Percentiles rank a stretch among this genome's conserved stretches.
These are phyloP conservation scores for Babesia ovis DNA, from an alignment of 169 alveolate species.

Conservation along the genomic window DNA sequence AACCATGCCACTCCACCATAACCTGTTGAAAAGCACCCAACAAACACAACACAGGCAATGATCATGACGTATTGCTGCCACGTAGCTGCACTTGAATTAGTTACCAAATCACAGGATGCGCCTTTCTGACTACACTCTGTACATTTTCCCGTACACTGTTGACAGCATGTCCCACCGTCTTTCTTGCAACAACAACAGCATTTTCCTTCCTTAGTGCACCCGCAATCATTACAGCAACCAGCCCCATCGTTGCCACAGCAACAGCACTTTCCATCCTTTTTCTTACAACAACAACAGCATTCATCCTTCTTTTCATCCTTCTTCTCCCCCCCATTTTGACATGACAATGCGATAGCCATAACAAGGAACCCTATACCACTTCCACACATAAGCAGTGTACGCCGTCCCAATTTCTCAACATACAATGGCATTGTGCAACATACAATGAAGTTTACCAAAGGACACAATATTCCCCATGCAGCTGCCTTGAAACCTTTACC, in stretches of 20 bases:
- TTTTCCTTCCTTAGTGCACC: background rate
- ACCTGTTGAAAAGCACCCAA: constrained; percentile 79
- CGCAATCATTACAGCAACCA: background rate
- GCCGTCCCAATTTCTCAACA: constrained; percentile 82
- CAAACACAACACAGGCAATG: constrained; percentile 70
- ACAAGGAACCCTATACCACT: constrained; percentile 48
- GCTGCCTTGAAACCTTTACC: constrained; percentile 55
- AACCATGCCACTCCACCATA: constrained; percentile 85
- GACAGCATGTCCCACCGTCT: background rate
- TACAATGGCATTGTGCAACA: constrained; percentile 73
- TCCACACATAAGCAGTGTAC: constrained; percentile 74
- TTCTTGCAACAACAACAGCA: background rate
- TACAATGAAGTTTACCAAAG: constrained; percentile 69
- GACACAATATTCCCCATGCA: constrained; percentile 64
- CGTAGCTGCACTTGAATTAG: background rate
- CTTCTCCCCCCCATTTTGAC: background rate
- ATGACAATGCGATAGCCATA: constrained; percentile 62
- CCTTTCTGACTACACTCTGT: background rate
- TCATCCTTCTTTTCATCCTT: background rate
- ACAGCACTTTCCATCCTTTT: background rate
- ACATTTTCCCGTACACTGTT: background rate
- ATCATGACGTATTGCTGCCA: constrained; percentile 40
- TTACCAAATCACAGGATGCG: background rate
- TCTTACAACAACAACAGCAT: no score
- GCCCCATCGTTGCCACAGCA: background rate